Evolutionary conservation across 2,329 filamentous ascomycete species (phyloP), one percentile per base, ranked within the genome.

Genomic region (Pseudogymnoascus sp.): DNA sequence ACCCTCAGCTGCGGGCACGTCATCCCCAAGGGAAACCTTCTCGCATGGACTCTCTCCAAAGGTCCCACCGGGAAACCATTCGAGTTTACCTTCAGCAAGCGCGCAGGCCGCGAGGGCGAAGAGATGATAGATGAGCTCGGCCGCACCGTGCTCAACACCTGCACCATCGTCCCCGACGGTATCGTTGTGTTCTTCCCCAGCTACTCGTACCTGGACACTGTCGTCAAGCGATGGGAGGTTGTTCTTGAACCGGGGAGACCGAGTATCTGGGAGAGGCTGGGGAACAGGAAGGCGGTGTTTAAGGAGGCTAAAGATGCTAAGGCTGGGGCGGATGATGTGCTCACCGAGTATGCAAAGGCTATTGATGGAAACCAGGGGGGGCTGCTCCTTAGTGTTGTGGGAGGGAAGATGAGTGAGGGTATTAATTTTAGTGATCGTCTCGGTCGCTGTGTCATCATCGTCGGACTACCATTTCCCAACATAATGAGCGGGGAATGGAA

Each of bases 351-450:
- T 73, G 85, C 84, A 6, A 74, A 81, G 22, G 85, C 87, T 2
- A 86, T 97, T 37, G 79, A 72, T 67, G 75, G 71, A 39, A 79
- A 73, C 1, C 79, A 81, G 57, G 92, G 92, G 0, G 93, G 89
- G 0, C 76, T 97, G 0, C 81, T 99, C 0, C 82, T 99, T 25
- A 92, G 91, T 60, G 92, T 99, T 2, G 88, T 99, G 2, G 93
- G 93, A 60, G 94, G 94, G 12, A 96, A 93, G 67, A 87, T 99
- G 76, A 96, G 90, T 62, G 94, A 99, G 75, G 94, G 94, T 66
- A 99, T 99, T 77, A 99, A 99, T 75, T 99, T 99, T 76, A 93
- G 90, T 0, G 92, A 99, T 75, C 81, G 82, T 2, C 84, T 99
- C 0, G 94, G 94, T 1, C 86, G 94, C 25, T 93, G 90, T 60